Base-by-base conservation (phyloP, 2,329 filamentous ascomycete genomes). In the Fusarium tuaranense region DNA sequence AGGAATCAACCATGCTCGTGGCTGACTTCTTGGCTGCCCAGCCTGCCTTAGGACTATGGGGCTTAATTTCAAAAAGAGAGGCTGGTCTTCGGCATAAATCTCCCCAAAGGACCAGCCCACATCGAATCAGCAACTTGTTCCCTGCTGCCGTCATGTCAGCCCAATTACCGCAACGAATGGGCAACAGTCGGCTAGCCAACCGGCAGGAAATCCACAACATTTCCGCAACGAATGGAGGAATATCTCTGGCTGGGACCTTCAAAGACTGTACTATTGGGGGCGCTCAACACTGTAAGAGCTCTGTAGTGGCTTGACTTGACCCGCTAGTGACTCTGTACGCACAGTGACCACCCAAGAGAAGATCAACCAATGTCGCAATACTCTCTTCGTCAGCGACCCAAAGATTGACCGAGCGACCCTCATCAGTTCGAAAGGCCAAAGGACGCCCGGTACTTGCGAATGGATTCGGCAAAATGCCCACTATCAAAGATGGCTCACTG, bases 221-320 rank as follows among this genome's bases (percentile, higher is more conserved):
- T 41, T 41, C n/a, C 5, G 39, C 39, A 41, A 4, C 39, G 2
- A 41, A 20, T 20, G 39, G 39, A 20, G 39, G 39, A 7, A 20
- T 41, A 2, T n/a, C 39, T 12, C 39, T 41, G 39, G 39, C 18
- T 20, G 39, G 39, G 2, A 41, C 6, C 9, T 41, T 41, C 18
- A 41, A 41, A 41, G 9, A 20, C 39, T 41, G 39, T 20, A 41
- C 39, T 0, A 41, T 41, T 7, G 39, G 39, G 39, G 39, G 18
- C 9, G 9, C 2, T 41, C 39, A 13, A 4, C 0, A 20, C 0
- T 0, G 39, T 41, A 41, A 20, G 18, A 41, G 39, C 1, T 12
- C 39, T 2, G 18, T 5, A 13, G 3, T 3, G 13, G 1, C 5
- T 13, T 41, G n/a, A 4, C n/a, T 10, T 41, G 3, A 1, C n/a